Base-by-base conservation (phyloP, 345 rosid genomes). In the Sonneratia caseolaris region DNA sequence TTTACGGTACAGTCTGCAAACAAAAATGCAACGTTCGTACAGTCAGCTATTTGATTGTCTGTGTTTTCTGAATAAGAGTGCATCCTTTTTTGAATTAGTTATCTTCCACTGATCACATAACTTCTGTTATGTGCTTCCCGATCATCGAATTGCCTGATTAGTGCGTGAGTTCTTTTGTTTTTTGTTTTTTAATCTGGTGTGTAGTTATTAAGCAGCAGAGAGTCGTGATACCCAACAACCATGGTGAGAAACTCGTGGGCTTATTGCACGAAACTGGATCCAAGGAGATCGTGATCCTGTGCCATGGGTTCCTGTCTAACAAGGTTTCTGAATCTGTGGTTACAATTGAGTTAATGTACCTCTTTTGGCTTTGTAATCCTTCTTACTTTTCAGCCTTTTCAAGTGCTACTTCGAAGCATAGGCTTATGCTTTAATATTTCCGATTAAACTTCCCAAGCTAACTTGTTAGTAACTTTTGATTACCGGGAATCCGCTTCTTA, bases 161-260 rank as follows among this genome's bases (percentile, higher is more conserved):
- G 1, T 53, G 22, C 59, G n/a, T 19, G 5, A 53, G 7, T 5
- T 53, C 22, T 53, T 18, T 53, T 53, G 56, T 49, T 49, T 13
- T 3, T 16, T 49, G n/a, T n/a, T 14, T 16, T 18, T 49, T 48
- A 11, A 11, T 48, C 18, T 48, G 53, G 22, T 67, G 27, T 68
- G 37, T 22, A 84, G 89, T 69, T 68, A 68, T 70, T 51, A 59
- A 78, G 72, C 85, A 71, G 73, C 76, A 79, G 74, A 85, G 69
- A 75, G 71, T 91, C 18, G 70, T 84, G 10, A 78, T 93, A 69
- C 76, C 76, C 27, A 93, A 89, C 83, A 83, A 76, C 27, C 80
- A 86, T 69, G 90, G 88, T 0, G 91, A 93, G 74, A 89, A 87
- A 76, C 90, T 93, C 9, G 86, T 88, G 48, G 96, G 98, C 9